Conservation (phyloP, 2,329 filamentous ascomycete species). For the Trichoderma polysporum region DNA sequence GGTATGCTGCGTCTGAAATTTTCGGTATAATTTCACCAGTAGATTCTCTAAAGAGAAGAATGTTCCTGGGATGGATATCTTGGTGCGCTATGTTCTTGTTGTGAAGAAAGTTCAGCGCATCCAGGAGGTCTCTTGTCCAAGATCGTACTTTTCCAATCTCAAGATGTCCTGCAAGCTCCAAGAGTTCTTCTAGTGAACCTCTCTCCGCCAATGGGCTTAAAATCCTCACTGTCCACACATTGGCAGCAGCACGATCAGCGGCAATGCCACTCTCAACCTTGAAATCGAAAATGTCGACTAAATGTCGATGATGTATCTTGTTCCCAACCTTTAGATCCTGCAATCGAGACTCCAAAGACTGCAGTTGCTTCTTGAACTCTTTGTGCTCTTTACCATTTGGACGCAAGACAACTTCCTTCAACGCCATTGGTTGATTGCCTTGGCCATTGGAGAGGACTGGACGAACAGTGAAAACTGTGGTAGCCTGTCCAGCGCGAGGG, state of each 20-base stretch:
- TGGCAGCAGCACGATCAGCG: constrained; percentile 37
- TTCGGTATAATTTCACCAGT: constrained; percentile 71
- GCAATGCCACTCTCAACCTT: constrained; percentile 63
- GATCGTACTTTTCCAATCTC: constrained; percentile 74
- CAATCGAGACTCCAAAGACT: constrained; percentile 72
- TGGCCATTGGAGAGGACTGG: constrained; percentile 59
- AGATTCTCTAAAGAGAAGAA: constrained; percentile 70
- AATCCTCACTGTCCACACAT: constrained; percentile 70
- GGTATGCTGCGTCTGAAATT: constrained; percentile 71
- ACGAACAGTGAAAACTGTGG: constrained; percentile 69
- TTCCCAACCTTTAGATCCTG: constrained; percentile 73
- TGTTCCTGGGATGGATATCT: constrained; percentile 75
- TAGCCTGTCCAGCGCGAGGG: constrained; percentile 64
- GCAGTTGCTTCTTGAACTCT: constrained; percentile 72
- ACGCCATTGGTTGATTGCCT: constrained; percentile 62
- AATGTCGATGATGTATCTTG: constrained; percentile 69
- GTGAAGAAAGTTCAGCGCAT: constrained; percentile 85
- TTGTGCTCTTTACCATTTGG: constrained; percentile 57
- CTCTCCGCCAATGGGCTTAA: constrained; percentile 77
- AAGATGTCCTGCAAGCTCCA: constrained; percentile 75
- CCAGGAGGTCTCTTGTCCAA: constrained; percentile 89
- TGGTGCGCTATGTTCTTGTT: constrained; percentile 81
- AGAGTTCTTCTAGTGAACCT: constrained; percentile 76
- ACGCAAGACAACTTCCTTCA: constrained; percentile 69
- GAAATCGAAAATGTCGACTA: constrained; percentile 80